phyloP scores from a whole-genome alignment of 208 protist species.

The Leishmania gerbilli region DNA sequence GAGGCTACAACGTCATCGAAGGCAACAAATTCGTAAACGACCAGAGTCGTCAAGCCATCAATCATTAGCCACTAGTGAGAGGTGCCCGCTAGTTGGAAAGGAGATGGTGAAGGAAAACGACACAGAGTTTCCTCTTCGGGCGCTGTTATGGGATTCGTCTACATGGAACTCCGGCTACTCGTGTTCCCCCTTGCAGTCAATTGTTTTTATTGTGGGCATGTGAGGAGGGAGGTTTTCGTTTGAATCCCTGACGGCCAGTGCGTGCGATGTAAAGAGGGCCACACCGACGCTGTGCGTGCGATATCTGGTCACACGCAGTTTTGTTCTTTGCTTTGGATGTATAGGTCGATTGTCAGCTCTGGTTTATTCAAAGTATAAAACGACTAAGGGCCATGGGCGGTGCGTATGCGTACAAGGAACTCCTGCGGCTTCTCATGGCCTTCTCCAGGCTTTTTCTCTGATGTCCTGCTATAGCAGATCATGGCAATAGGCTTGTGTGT shows the following conservation, averaged over 20 bases:
- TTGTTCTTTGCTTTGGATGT: conserved; percentile 4
- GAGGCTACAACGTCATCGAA: conserved; percentile 71
- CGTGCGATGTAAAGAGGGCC: neutral
- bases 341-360: neutral
- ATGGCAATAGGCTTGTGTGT: too few relatives aligned
- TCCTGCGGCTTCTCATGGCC: neutral
- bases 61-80: conserved; percentile 23
- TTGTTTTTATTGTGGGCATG: neutral
- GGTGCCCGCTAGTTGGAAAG: neutral
- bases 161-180: neutral
- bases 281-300: neutral
- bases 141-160: neutral
- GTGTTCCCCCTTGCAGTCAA: neutral
- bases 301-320: neutral
- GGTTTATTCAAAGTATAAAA: neutral
- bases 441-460: neutral
- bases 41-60: conserved; percentile 47
- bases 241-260: neutral
- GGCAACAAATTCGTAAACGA: conserved; percentile 83
- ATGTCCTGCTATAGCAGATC: neutral
- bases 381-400: neutral
- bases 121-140: neutral
- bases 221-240: neutral
- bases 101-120: neutral
- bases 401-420: neutral